phyloP scores from a whole-genome alignment of 768 basidiomycete species.

The Lentinula sp. region DNA sequence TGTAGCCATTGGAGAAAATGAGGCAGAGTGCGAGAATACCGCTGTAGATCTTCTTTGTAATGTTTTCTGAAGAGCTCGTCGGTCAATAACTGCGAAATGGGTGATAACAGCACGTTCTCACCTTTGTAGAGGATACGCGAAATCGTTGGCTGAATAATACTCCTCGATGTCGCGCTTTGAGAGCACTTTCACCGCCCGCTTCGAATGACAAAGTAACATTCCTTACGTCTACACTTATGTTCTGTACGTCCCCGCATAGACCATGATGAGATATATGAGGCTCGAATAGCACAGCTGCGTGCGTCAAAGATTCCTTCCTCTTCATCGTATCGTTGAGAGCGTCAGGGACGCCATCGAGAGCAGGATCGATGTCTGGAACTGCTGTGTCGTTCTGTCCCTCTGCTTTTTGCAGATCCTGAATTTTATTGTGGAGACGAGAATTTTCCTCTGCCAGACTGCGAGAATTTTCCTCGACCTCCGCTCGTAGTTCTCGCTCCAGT shows the following conservation, averaged over 20 bases:
- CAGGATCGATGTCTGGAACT: not conserved
- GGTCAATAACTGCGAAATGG: not conserved
- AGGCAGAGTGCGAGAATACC: not conserved
- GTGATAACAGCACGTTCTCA: not conserved
- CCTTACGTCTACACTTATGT: not conserved
- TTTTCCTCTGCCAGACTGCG: constrained; percentile 13
- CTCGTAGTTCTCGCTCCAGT: constrained; percentile 18
- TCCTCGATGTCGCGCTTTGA: constrained; percentile 9
- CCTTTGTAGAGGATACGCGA: constrained; percentile 11
- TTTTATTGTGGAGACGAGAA: constrained; percentile 7
- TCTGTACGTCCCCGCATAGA: constrained; percentile 5
- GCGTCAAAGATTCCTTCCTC: not conserved
- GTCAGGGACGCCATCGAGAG: not conserved
- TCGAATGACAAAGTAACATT: not conserved
- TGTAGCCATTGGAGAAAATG: not conserved
- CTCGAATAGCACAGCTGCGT: not conserved
- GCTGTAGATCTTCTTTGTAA: not conserved
- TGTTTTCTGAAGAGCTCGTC: too few species aligned
- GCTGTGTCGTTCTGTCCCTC: not conserved
- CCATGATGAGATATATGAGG: not conserved
- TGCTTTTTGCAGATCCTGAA: constrained; percentile 7
- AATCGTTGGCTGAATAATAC: constrained; percentile 11
- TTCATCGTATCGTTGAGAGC: not conserved
- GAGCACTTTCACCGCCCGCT: not conserved
- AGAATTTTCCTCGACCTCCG: constrained; percentile 15